Percentiles rank a stretch among this genome's conserved stretches.
Evolutionary conservation across 2,329 filamentous ascomycete species (phyloP).

Genomic region (Aspergillus sp.): DNA sequence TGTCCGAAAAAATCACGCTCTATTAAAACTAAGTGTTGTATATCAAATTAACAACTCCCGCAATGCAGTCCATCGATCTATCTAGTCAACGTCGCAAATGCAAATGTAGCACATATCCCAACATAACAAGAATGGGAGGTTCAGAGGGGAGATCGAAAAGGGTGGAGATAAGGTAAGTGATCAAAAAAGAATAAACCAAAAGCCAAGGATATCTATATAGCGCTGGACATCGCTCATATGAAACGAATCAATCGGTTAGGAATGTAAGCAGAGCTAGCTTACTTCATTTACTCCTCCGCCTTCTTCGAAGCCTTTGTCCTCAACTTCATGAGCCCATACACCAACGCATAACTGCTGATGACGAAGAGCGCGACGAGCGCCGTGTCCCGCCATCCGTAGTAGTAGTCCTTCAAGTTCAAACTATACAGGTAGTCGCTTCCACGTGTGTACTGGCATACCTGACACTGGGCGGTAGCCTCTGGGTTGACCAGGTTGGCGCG

Average conservation of each 20-base stretch:
- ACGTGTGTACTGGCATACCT: conserved; percentile 60
- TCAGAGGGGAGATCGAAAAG: neutral
- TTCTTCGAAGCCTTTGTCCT: conserved; percentile 37
- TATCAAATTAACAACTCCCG: neutral
- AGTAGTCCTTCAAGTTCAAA: conserved; percentile 61
- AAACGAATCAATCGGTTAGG: neutral
- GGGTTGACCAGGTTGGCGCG: conserved; percentile 60
- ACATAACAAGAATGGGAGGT: neutral
- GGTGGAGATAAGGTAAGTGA: neutral
- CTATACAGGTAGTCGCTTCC: conserved; percentile 61
- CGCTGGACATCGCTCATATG: neutral
- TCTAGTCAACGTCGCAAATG: neutral
- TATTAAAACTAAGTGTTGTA: neutral
- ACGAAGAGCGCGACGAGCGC: conserved; percentile 59
- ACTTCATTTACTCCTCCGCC: conserved; percentile 22
- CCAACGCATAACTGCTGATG: conserved; percentile 53
- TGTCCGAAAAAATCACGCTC: neutral
- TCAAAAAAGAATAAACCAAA: neutral
- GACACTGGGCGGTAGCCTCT: conserved; percentile 54
- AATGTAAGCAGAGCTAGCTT: neutral
- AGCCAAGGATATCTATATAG: neutral
- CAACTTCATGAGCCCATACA: conserved; percentile 42
- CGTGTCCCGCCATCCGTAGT: conserved; percentile 66
- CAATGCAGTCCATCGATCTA: neutral
- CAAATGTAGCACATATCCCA: neutral